These are phyloP conservation scores for Pistacia integerrima DNA, from an alignment of 345 rosid species.

Conservation along the genomic window DNA sequence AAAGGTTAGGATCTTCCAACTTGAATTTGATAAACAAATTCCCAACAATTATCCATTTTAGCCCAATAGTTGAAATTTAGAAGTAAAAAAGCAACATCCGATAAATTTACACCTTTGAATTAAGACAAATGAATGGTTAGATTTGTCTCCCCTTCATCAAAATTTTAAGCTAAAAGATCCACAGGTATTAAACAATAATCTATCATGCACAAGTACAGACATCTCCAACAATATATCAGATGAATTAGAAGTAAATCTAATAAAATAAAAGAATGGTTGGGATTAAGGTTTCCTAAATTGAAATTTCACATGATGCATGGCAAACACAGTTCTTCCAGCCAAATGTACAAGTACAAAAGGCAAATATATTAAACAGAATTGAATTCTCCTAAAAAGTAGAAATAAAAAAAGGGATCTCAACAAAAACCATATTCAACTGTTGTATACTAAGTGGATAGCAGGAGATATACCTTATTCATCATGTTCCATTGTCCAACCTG, in stretches of 20 bases:
- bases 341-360: not conserved
- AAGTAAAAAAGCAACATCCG: too few species aligned
- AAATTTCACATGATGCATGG: not conserved
- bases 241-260: too few species aligned
- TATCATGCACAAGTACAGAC: not conserved
- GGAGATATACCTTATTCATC: slow-evolving; percentile 84
- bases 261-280: not conserved
- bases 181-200: not conserved
- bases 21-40: too few species aligned
- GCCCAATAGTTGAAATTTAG: not conserved
- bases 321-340: not conserved
- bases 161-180: too few species aligned
- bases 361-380: not conserved
- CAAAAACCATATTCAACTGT: not conserved
- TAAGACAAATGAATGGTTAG: not conserved
- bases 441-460: not conserved
- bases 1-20: not conserved
- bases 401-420: not conserved
- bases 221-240: not conserved
- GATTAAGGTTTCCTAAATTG: not conserved
- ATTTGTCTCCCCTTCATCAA: not conserved
- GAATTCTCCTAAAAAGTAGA: not conserved
- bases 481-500: slow-evolving; percentile 99
- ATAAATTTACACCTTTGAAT: too few species aligned
- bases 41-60: not conserved